Evolutionary conservation across 2,329 filamentous ascomycete genomes (phyloP).

Genomic region (Leptographium wingfieldii): DNA sequence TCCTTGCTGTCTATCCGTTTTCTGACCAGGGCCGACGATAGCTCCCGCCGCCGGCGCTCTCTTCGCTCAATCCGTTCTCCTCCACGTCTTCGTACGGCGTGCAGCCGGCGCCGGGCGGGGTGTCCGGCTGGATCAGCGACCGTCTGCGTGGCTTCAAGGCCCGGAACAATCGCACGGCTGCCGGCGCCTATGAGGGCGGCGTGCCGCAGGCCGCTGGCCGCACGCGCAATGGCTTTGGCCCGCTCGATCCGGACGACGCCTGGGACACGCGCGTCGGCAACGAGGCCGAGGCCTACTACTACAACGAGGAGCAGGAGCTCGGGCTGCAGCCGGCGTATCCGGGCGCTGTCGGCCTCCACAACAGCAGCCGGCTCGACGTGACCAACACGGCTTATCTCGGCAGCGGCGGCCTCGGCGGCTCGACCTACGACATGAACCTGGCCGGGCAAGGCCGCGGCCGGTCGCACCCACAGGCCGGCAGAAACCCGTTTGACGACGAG

Average conservation of each 20-base stretch:
- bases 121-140: conserved; percentile 62
- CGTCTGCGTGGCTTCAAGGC: conserved; percentile 48
- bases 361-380: conserved; percentile 7
- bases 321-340: conserved; percentile 27
- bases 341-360: conserved; percentile 19
- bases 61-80: conserved; percentile 59
- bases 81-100: conserved; percentile 34
- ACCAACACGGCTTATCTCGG: conserved; percentile 10
- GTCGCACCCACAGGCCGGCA: conserved; percentile 22
- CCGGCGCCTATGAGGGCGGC: conserved; percentile 58
- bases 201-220: conserved; percentile 18
- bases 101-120: conserved; percentile 45
- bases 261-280: conserved; percentile 73
- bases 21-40: conserved; percentile 15
- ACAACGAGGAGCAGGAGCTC: conserved; percentile 61
- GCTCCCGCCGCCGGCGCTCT: conserved; percentile 57
- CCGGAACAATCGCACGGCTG: conserved; percentile 49
- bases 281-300: conserved; percentile 52
- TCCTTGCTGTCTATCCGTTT: not conserved
- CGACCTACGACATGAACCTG: conserved; percentile 37
- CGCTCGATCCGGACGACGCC: conserved; percentile 70
- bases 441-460: conserved; percentile 27
- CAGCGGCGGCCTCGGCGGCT: conserved; percentile 14
- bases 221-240: conserved; percentile 31
- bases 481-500: conserved; percentile 56